Conservation (phyloP, 1,284 basidiomycete genomes). For the Trichosporon faecale region DNA sequence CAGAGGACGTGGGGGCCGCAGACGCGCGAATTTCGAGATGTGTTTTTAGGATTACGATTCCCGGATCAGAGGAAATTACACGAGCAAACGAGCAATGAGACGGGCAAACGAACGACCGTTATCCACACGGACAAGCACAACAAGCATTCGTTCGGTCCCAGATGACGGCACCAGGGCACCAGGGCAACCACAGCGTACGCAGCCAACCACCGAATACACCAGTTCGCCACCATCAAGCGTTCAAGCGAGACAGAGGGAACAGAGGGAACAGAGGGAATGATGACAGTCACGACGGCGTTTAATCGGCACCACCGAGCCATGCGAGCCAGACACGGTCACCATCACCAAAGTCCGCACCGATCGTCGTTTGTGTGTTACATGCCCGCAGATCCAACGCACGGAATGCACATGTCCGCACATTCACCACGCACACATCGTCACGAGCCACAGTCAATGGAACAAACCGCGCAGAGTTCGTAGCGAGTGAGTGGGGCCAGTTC, state of each 20-base stretch:
- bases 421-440: not conserved
- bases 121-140: not conserved
- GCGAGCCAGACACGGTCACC: not conserved
- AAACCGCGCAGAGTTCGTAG: not conserved
- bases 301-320: not conserved
- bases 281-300: constrained; percentile 1
- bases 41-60: not conserved
- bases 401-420: not conserved
- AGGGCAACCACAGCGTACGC: not conserved
- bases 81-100: no score
- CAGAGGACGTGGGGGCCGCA: not conserved
- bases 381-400: not conserved
- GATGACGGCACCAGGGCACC: constrained; percentile 4
- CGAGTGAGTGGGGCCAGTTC: not conserved
- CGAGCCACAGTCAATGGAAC: not conserved
- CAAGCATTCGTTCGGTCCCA: constrained; percentile 2
- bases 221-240: not conserved
- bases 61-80: not conserved
- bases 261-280: no score
- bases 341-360: not conserved
- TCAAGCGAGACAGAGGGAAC: no score
- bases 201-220: not conserved
- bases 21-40: not conserved
- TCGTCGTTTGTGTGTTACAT: not conserved
- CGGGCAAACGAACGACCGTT: no score